Base-by-base conservation (phyloP, 2,329 filamentous ascomycete species). In the Ceratocystis eucalypticola region DNA sequence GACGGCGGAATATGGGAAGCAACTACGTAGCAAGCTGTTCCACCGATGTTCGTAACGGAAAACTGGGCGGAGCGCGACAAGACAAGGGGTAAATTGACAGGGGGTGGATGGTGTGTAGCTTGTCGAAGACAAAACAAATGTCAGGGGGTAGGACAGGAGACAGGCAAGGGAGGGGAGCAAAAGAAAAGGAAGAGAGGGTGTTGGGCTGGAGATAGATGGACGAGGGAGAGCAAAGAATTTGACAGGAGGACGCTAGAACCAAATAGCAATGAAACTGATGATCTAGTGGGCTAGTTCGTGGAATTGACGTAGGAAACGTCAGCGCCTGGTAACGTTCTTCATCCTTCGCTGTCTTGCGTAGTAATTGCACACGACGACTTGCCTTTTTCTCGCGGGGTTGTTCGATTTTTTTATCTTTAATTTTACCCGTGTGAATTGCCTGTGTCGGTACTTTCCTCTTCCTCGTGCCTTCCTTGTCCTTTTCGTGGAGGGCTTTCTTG, bases 351-450 rank as follows among this genome's bases (percentile, higher is more conserved):
- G 37, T 50, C 44, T 41, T n/a, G 7, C 15, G 28, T 12, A 41
- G 61, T 15, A 44, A 62, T 30, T 44, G 37, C 37, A 62, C 61
- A 62, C 61, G n/a, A 62, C 33, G 33, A 62, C 61, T 62, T 62
- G 33, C 61, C 33, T 61, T 15, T 15, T 28, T 33, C 25, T 41
- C 10, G 37, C 37, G 37, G 37, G 37, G 37, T 4, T 41, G 37
- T 5, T 12, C 10, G 12, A 15, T 15, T 15, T 37, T 37, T 15
- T 41, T 41, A 8, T 41, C 37, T 15, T 41, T 15, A 41, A 41
- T 41, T 41, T 41, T 41, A 12, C 37, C 12, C 3, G 10, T 41
- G 33, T 37, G 33, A 37, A 37, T 37, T 37, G 33, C 33, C 10
- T 12, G 33, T 37, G 10, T 12, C 10, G 1, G 37, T 41, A 41